A percentile compares a stretch with the other conserved stretches of the same genome.
These are phyloP conservation scores for Leavenworthia alabamica DNA, from an alignment of 345 rosid genomes.

Conservation along the genomic window DNA sequence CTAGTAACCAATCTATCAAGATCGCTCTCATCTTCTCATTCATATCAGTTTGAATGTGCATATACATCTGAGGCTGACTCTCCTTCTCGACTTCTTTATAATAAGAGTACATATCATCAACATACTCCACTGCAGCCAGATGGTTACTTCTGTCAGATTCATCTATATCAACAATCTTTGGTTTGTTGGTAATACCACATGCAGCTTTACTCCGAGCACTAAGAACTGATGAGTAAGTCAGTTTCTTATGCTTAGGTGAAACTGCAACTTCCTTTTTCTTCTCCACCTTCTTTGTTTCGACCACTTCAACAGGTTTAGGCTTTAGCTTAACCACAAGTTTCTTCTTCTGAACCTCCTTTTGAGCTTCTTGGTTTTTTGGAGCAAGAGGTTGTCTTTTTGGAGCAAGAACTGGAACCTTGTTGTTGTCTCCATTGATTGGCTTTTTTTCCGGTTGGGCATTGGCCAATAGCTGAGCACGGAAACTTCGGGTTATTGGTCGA, in stretches of 20 bases:
- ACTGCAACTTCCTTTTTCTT: neutral
- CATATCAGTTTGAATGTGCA: conserved; percentile 64
- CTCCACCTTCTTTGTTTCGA: neutral
- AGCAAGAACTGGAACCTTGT: conserved; percentile 18
- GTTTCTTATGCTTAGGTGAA: conserved; percentile 41
- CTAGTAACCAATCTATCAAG: conserved; percentile 78
- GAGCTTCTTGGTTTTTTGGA: conserved; percentile 18
- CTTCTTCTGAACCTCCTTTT: conserved; percentile 15
- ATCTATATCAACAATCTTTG: conserved; percentile 52
- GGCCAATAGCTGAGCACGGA: conserved; percentile 28
- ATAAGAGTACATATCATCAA: conserved; percentile 77
- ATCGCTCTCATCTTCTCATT: conserved; percentile 82
- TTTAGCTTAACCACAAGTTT: too few species aligned
- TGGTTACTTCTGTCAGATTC: conserved; percentile 54
- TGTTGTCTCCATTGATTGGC: conserved; percentile 21
- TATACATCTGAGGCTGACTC: conserved; percentile 50
- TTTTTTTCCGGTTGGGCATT: conserved; percentile 21
- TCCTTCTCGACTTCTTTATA: conserved; percentile 68
- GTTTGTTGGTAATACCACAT: conserved; percentile 51
- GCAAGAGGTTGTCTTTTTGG: conserved; percentile 20
- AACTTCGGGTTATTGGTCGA: conserved; percentile 26
- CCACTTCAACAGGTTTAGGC: too few species aligned
- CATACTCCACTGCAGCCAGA: conserved; percentile 76
- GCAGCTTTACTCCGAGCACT: conserved; percentile 90
- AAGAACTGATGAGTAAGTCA: conserved; percentile 59